Percentiles rank a stretch among this genome's conserved stretches.
Evolutionary conservation across 164 flowering plant genomes (phyloP).

Genomic region (Liriodendron chinense): DNA sequence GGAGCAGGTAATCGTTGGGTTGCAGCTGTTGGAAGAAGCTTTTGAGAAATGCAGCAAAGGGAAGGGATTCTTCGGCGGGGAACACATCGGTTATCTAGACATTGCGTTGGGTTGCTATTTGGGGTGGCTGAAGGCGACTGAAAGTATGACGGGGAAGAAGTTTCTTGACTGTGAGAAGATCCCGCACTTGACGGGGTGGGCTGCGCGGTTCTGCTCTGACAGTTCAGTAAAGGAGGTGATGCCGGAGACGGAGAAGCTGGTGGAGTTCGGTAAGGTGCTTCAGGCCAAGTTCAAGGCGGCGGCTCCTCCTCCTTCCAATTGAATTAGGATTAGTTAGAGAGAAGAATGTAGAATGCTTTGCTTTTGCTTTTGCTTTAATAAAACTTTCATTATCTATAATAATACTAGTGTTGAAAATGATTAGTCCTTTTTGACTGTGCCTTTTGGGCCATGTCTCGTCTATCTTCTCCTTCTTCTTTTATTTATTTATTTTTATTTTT

Average conservation of each 20-base stretch:
- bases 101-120: conserved; percentile 50
- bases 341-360: background rate
- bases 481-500: no score
- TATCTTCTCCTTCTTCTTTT: no score
- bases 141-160: conserved; percentile 27
- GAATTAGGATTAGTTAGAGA: background rate
- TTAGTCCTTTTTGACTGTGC: no score
- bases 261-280: conserved; percentile 31
- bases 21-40: conserved; percentile 48
- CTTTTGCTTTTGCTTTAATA: background rate
- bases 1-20: conserved; percentile 23
- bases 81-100: conserved; percentile 50
- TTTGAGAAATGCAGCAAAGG: conserved; percentile 46
- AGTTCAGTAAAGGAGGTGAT: conserved; percentile 48
- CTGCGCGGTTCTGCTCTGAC: conserved; percentile 40
- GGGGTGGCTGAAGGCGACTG: conserved; percentile 47
- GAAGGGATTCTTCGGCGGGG: conserved; percentile 60
- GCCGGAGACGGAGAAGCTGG: conserved; percentile 53
- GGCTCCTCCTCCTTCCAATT: conserved; percentile 4
- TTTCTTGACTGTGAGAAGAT: conserved; percentile 38
- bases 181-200: conserved; percentile 48
- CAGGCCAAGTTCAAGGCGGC: conserved; percentile 4
- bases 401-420: background rate
- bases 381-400: no score
- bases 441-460: no score